Evolutionary conservation across 75 land plant genomes (phyloP).

Genomic region (Pinus albicaulis): DNA sequence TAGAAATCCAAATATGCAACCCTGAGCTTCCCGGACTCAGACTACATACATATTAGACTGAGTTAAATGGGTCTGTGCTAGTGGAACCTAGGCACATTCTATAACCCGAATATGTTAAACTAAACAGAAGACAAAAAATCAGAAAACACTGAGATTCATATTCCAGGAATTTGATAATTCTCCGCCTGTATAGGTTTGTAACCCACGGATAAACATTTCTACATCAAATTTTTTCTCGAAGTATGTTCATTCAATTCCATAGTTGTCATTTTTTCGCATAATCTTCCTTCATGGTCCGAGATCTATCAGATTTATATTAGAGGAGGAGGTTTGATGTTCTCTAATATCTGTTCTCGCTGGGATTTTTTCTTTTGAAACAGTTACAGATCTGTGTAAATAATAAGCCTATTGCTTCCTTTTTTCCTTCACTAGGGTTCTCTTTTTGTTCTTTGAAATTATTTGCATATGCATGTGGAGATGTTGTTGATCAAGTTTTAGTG

Average conservation of each 20-base stretch:
- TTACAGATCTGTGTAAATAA: not conserved
- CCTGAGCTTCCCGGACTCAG: too few species aligned
- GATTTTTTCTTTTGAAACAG: too few species aligned
- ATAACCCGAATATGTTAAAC: too few species aligned
- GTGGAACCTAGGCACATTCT: too few species aligned
- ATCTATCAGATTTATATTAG: not conserved
- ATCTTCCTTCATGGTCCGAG: not conserved
- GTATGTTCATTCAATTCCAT: not conserved
- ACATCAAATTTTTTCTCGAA: not conserved
- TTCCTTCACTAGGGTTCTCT: not conserved
- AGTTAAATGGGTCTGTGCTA: too few species aligned
- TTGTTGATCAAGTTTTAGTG: conserved; percentile 1
- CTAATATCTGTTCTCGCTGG: too few species aligned
- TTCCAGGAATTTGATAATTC: too few species aligned
- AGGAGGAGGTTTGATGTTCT: not conserved
- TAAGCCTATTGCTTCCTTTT: not conserved
- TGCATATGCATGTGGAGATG: not conserved
- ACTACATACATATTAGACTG: too few species aligned
- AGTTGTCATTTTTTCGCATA: not conserved
- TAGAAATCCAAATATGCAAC: too few species aligned
- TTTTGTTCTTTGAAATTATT: not conserved
- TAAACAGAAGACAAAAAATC: too few species aligned
- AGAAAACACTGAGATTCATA: too few species aligned
- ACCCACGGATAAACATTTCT: not conserved
- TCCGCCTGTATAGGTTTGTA: not conserved